Conservation (phyloP, 2,329 filamentous ascomycete genomes). For the Thermomyces lanuginosus region DNA sequence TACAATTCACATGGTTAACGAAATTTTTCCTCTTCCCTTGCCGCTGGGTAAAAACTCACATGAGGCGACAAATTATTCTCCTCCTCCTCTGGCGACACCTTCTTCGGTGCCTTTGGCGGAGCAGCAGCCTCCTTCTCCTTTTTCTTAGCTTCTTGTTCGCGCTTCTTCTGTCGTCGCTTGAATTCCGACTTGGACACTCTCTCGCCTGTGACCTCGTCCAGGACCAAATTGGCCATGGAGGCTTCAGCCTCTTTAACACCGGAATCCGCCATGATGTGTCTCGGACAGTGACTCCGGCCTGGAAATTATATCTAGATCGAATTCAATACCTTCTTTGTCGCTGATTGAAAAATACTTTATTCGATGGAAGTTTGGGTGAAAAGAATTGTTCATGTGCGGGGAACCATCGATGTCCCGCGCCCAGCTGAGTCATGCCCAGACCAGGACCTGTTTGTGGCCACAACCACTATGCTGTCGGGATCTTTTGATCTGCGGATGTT, state of each 20-base stretch:
- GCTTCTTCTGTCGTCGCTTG: slow-evolving; percentile 90
- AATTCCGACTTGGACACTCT: slow-evolving; percentile 68
- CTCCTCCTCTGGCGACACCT: slow-evolving; percentile 44
- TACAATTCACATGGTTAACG: slow-evolving; percentile 22
- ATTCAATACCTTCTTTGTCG: neutral
- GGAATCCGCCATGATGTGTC: slow-evolving; percentile 22
- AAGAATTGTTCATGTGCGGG: too few species aligned
- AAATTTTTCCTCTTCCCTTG: too few species aligned
- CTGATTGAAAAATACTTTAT: too few species aligned
- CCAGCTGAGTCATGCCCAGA: too few species aligned
- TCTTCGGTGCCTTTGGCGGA: slow-evolving; percentile 44
- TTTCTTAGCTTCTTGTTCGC: slow-evolving; percentile 77
- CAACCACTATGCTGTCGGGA: too few species aligned
- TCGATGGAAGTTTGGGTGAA: too few species aligned
- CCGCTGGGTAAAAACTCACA: slow-evolving; percentile 30
- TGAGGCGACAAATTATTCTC: slow-evolving; percentile 60
- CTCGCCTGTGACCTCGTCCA: slow-evolving; percentile 90
- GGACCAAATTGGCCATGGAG: slow-evolving; percentile 53
- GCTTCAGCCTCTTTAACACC: slow-evolving; percentile 31
- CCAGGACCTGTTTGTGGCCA: too few species aligned
- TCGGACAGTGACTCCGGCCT: slow-evolving; percentile 1
- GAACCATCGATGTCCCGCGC: too few species aligned
- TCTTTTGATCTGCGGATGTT: too few species aligned
- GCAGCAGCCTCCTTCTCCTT: slow-evolving; percentile 62
- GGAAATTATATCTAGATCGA: neutral